Percentiles rank a stretch among this genome's conserved stretches.
Evolutionary conservation across 2,329 filamentous ascomycete species (phyloP).

Genomic region (Blumeria hordei): DNA sequence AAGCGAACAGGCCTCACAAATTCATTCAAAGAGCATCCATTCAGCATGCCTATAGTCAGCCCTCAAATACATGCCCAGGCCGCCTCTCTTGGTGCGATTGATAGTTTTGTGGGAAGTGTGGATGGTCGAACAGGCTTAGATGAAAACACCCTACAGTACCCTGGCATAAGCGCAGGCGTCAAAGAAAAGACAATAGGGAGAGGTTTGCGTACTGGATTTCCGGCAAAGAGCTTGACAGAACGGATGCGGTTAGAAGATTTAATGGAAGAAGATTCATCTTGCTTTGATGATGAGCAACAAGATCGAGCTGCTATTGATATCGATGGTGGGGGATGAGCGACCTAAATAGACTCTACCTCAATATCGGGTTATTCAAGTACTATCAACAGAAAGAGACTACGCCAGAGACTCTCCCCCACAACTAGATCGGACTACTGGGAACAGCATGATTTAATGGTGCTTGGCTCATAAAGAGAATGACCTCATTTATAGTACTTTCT

Average conservation of each 20-base stretch:
- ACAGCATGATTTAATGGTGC: no score
- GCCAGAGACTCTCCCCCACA: no score
- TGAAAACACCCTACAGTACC: constrained; percentile 10
- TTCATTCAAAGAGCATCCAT: constrained; percentile 27
- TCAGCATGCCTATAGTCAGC: constrained; percentile 27
- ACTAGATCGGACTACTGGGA: no score
- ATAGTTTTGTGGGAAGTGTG: constrained; percentile 27
- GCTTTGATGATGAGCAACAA: background rate
- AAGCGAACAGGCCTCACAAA: constrained; percentile 9
- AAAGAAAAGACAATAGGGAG: constrained; percentile 1
- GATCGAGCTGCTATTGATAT: no score
- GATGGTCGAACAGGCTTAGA: constrained; percentile 12
- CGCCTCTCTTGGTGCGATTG: constrained; percentile 23
- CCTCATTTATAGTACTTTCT: no score
- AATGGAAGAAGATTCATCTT: constrained; percentile 1
- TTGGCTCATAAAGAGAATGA: no score
- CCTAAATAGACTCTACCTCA: no score
- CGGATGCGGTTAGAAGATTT: constrained; percentile 14
- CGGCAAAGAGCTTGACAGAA: constrained; percentile 13
- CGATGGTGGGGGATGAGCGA: no score
- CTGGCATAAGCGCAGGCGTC: constrained; percentile 6
- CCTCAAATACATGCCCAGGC: constrained; percentile 25
- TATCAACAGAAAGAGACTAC: no score
- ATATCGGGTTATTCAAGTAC: no score
- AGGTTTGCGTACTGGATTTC: constrained; percentile 6